phyloP scores from a whole-genome alignment of 2,329 filamentous ascomycete genomes.

The Trichoderma hamatum region DNA sequence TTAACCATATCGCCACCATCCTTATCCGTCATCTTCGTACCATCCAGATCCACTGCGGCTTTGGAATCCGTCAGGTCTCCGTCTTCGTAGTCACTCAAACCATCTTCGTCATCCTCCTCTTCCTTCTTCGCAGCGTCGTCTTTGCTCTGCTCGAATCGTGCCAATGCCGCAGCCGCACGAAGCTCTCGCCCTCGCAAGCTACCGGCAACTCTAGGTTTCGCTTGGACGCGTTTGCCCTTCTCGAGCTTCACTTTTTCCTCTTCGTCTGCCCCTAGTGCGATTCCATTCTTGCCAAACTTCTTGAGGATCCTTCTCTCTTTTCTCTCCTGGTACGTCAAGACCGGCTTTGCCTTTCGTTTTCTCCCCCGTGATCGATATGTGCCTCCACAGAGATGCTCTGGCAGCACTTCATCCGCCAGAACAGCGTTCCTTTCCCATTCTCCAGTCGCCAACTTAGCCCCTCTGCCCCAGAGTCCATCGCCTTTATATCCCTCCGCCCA shows the following conservation, averaged over 20 bases:
- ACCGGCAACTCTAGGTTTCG: constrained; percentile 72
- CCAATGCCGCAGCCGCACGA: constrained; percentile 74
- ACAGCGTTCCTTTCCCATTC: constrained; percentile 59
- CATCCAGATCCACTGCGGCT: constrained; percentile 63
- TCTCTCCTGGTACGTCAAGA: constrained; percentile 68
- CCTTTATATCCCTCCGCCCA: constrained; percentile 75
- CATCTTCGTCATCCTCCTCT: constrained; percentile 43
- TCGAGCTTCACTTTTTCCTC: constrained; percentile 67
- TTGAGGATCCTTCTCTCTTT: constrained; percentile 72
- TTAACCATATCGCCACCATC: constrained; percentile 70
- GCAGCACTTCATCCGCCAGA: constrained; percentile 58
- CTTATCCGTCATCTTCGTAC: constrained; percentile 64
- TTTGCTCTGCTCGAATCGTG: constrained; percentile 66
- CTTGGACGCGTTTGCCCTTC: constrained; percentile 62
- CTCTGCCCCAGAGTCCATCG: constrained; percentile 81
- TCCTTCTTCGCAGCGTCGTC: constrained; percentile 44
- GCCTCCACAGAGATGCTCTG: constrained; percentile 78
- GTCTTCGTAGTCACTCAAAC: constrained; percentile 54
- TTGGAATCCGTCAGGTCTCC: constrained; percentile 47
- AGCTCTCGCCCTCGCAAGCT: constrained; percentile 76
- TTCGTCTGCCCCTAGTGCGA: constrained; percentile 70
- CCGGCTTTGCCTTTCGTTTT: constrained; percentile 57
- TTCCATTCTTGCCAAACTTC: constrained; percentile 75
- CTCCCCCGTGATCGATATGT: constrained; percentile 67
- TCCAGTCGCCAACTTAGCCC: constrained; percentile 63